Percentiles rank a stretch among this genome's conserved stretches.
Evolutionary conservation across 1,139 yeast species (phyloP).

Genomic region (Geotrichum bryndzae): DNA sequence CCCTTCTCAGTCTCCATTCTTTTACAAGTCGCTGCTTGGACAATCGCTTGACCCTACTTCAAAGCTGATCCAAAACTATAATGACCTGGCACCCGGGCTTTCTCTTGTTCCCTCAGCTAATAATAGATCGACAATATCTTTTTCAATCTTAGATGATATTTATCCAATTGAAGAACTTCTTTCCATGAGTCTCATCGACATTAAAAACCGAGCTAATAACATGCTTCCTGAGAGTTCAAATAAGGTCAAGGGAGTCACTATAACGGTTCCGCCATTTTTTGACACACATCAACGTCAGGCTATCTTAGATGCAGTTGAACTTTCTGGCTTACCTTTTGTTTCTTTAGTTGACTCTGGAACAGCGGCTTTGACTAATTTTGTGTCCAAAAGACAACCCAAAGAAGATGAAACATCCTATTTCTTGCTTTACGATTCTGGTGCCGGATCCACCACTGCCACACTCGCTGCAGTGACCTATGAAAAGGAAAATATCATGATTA

Average conservation of each 20-base stretch:
- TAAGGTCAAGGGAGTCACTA: slow-evolving; percentile 56
- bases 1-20: slow-evolving; percentile 64
- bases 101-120: slow-evolving; percentile 43
- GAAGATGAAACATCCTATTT: slow-evolving; percentile 49
- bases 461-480: slow-evolving; percentile 51
- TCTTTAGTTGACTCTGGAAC: slow-evolving; percentile 83
- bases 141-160: slow-evolving; percentile 43
- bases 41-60: slow-evolving; percentile 41
- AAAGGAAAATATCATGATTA: slow-evolving; percentile 40
- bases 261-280: slow-evolving; percentile 74
- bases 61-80: slow-evolving; percentile 41
- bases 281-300: slow-evolving; percentile 63
- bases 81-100: slow-evolving; percentile 56
- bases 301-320: slow-evolving; percentile 61
- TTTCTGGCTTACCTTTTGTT: slow-evolving; percentile 62
- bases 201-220: slow-evolving; percentile 56
- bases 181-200: slow-evolving; percentile 74
- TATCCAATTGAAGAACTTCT: slow-evolving; percentile 70
- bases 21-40: slow-evolving; percentile 69
- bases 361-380: slow-evolving; percentile 79
- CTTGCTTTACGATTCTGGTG: slow-evolving; percentile 84
- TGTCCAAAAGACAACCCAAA: slow-evolving; percentile 42
- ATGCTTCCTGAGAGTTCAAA: slow-evolving; percentile 36
- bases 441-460: slow-evolving; percentile 85
- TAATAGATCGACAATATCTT: slow-evolving; percentile 49